Evolutionary conservation across 2,329 filamentous ascomycete genomes (phyloP).

Genomic region (Colletotrichum brevisporum): DNA sequence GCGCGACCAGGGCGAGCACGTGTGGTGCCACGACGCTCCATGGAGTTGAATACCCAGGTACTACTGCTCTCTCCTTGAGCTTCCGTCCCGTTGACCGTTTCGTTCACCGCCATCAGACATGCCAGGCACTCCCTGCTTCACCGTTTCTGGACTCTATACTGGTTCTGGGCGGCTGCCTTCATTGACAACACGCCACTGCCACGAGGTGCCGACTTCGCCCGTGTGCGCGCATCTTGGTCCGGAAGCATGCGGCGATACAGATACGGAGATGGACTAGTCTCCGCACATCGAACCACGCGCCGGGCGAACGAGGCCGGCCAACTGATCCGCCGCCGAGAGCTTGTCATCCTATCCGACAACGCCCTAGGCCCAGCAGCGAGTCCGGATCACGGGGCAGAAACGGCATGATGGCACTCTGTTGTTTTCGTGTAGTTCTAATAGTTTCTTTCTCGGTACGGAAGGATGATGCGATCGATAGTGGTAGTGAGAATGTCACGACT

Average conservation of each 20-base stretch:
- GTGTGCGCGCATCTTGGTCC: neutral
- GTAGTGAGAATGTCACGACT: too few relatives aligned
- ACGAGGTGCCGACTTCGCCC: neutral
- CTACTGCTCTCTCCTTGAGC: too few relatives aligned
- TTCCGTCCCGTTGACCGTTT: neutral
- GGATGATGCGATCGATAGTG: too few relatives aligned
- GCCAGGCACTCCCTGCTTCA: neutral
- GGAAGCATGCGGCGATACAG: neutral
- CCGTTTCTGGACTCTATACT: neutral
- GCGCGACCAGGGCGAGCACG: slow-evolving; percentile 6
- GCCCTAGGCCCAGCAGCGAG: neutral
- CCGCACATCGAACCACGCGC: slow-evolving; percentile 14
- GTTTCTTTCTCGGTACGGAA: too few relatives aligned
- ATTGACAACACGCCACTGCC: neutral
- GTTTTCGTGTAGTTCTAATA: too few relatives aligned
- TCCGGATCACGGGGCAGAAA: neutral
- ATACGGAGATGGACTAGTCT: slow-evolving; percentile 1
- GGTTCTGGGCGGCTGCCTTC: neutral
- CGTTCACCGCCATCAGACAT: neutral
- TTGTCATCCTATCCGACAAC: slow-evolving; percentile 11
- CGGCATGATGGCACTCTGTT: too few relatives aligned
- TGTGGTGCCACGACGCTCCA: neutral
- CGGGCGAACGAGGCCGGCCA: neutral
- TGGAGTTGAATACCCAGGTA: neutral
- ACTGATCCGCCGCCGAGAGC: neutral